Evolutionary conservation across 169 alveolate genomes (phyloP).

Genomic region (Cryptosporidium ubiquitum): DNA sequence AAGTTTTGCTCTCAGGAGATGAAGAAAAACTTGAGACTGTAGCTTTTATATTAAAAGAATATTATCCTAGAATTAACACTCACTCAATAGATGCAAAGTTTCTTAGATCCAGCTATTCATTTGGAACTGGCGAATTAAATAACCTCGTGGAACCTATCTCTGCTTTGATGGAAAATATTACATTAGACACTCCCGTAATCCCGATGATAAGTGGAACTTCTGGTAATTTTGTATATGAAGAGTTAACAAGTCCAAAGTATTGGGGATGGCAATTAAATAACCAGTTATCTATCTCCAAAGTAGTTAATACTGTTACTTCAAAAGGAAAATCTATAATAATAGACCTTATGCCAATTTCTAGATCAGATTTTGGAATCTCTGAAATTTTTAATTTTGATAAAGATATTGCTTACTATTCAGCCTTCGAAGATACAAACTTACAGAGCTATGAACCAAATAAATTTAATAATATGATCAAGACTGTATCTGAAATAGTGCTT

Average conservation of each 20-base stretch:
- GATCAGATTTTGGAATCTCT: constrained; percentile 6
- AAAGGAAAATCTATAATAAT: neutral
- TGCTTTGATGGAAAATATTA: constrained; percentile 74
- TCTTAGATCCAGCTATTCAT: constrained; percentile 11
- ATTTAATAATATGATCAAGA: neutral
- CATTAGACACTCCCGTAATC: constrained; percentile 73
- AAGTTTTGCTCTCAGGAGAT: constrained; percentile 77
- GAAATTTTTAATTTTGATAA: neutral
- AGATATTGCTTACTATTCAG: neutral
- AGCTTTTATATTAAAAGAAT: constrained; percentile 70
- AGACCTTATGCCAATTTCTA: constrained; percentile 28
- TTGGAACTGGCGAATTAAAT: constrained; percentile 9
- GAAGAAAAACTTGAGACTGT: constrained; percentile 78
- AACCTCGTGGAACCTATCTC: constrained; percentile 76
- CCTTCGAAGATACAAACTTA: constrained; percentile 3
- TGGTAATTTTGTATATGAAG: constrained; percentile 74
- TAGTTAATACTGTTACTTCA: constrained; percentile 26
- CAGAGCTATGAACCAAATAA: constrained; percentile 5
- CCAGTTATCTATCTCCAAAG: neutral
- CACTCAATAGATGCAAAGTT: constrained; percentile 1
- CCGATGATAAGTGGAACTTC: constrained; percentile 78
- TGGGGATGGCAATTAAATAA: constrained; percentile 72
- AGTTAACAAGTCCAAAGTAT: constrained; percentile 27
- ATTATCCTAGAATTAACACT: neutral
- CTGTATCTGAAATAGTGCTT: neutral